Percentiles rank a stretch among this genome's conserved stretches.
These are phyloP conservation scores for Phyllosticta paracitricarpa DNA, from an alignment of 2,329 filamentous ascomycete genomes.

Conservation along the genomic window DNA sequence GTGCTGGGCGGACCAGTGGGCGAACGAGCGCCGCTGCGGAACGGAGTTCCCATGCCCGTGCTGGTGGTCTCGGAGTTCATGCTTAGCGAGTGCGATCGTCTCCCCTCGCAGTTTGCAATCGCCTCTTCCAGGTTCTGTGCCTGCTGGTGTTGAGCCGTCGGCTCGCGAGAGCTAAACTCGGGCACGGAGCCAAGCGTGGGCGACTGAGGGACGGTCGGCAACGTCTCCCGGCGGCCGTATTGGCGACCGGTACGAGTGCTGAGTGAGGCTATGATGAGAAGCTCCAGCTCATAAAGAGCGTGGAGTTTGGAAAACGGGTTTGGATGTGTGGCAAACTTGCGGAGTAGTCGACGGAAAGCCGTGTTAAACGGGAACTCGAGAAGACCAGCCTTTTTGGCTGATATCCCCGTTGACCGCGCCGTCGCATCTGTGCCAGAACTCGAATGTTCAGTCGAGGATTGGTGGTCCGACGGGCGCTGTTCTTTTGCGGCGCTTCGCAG, in stretches of 20 bases:
- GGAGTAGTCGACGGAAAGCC: constrained; percentile 69
- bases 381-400: constrained; percentile 34
- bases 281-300: constrained; percentile 71
- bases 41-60: constrained; percentile 15
- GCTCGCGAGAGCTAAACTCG: constrained; percentile 35
- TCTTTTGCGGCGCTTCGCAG: constrained; percentile 31
- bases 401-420: constrained; percentile 29
- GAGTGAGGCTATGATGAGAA: constrained; percentile 68
- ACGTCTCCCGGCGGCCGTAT: constrained; percentile 29
- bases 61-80: constrained; percentile 14
- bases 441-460: constrained; percentile 37
- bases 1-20: constrained; percentile 30
- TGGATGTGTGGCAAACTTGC: constrained; percentile 79
- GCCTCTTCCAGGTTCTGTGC: constrained; percentile 51
- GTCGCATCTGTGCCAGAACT: constrained; percentile 36
- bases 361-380: constrained; percentile 68
- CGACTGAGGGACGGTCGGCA: constrained; percentile 34
- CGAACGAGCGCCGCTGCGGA: constrained; percentile 22
- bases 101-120: constrained; percentile 60
- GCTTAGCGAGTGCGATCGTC: constrained; percentile 49
- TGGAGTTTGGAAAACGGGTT: constrained; percentile 82
- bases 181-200: constrained; percentile 35
- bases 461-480: constrained; percentile 28
- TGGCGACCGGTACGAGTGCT: constrained; percentile 44
- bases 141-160: constrained; percentile 30